A percentile compares a stretch with the other conserved stretches of the same genome.
These are phyloP conservation scores for Trypanosomatidae sp. DNA, from an alignment of 208 protist genomes.

Conservation along the genomic window DNA sequence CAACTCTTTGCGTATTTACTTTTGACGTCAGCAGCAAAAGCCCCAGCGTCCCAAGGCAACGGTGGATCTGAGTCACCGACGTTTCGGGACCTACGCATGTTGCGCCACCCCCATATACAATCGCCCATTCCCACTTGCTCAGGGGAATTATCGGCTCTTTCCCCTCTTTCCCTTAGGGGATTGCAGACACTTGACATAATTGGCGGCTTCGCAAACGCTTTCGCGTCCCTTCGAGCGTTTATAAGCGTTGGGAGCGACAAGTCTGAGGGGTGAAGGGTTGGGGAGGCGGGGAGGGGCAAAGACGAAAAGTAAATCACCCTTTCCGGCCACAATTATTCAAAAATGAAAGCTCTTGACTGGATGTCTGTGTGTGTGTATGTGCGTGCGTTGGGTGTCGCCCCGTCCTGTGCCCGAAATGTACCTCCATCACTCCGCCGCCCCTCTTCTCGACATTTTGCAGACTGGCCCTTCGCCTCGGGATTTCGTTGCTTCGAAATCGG, in stretches of 20 bases:
- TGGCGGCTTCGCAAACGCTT: neutral
- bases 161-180: neutral
- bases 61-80: neutral
- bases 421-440: neutral
- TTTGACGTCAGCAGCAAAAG: neutral
- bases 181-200: neutral
- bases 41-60: neutral
- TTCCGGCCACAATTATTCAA: neutral
- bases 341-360: neutral
- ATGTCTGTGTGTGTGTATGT: neutral
- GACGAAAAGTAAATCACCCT: neutral
- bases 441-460: neutral
- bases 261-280: neutral
- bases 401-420: neutral
- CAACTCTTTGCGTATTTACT: neutral
- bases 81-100: neutral
- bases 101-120: neutral
- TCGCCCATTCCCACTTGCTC: neutral
- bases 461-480: neutral
- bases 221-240: neutral
- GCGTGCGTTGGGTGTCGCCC: neutral
- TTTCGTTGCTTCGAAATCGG: neutral
- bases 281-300: neutral
- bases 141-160: neutral
- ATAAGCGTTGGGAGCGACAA: neutral